These are phyloP conservation scores for Microsporum canis DNA, from an alignment of 2,329 filamentous ascomycete genomes.

Conservation along the genomic window DNA sequence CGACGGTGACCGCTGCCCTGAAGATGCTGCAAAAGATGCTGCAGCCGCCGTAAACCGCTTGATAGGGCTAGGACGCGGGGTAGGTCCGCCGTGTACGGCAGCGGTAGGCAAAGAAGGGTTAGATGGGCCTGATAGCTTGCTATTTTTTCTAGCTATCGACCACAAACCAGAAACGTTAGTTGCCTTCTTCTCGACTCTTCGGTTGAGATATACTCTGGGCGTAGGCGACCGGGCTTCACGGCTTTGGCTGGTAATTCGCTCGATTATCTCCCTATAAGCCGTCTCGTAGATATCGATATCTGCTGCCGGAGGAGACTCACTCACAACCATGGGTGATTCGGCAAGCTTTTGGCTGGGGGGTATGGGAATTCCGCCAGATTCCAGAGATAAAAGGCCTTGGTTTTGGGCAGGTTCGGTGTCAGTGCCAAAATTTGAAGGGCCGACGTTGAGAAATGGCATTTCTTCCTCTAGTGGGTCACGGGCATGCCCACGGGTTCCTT, in stretches of 20 bases:
- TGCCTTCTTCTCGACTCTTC: conserved; percentile 36
- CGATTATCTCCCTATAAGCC: conserved; percentile 73
- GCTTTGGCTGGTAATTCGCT: conserved; percentile 50
- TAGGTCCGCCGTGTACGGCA: neutral
- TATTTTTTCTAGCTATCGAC: neutral
- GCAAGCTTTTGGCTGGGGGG: neutral
- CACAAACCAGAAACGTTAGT: neutral
- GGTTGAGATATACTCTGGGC: conserved; percentile 49
- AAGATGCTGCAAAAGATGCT: neutral
- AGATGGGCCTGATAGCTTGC: neutral
- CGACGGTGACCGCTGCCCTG: neutral
- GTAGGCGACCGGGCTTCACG: conserved; percentile 29
- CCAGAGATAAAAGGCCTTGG: conserved; percentile 5
- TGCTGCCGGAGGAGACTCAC: conserved; percentile 72
- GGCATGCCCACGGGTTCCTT: conserved; percentile 48
- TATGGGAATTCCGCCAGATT: neutral
- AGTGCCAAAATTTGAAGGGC: conserved; percentile 42
- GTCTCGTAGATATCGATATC: conserved; percentile 82
- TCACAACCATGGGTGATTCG: conserved; percentile 9
- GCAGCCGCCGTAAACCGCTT: neutral
- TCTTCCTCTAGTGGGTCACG: conserved; percentile 55
- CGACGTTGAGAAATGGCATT: conserved; percentile 64
- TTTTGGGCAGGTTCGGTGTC: conserved; percentile 18
- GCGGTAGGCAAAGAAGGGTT: neutral
- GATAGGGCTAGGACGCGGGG: neutral